Conservation (phyloP, 208 protist genomes). For the Borovskyia barvae region DNA sequence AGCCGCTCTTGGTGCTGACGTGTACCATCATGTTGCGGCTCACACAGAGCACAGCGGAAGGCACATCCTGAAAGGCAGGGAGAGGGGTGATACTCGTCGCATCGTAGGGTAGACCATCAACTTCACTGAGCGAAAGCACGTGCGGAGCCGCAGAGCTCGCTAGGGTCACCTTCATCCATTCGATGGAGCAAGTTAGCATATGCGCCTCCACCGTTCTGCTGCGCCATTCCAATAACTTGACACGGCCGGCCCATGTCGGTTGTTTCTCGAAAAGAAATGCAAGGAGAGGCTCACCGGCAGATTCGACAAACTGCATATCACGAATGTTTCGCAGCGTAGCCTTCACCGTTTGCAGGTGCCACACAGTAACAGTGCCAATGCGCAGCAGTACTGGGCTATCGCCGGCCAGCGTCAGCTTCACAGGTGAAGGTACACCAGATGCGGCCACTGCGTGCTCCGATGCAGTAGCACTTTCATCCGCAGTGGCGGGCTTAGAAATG, state of each 20-base stretch:
- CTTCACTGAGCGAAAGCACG: slow-evolving; percentile 73
- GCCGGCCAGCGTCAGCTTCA: background rate
- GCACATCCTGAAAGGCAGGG: slow-evolving; percentile 51
- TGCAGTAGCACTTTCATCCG: background rate
- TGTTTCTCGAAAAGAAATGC: slow-evolving; percentile 75
- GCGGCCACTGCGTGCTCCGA: background rate
- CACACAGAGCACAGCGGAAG: slow-evolving; percentile 73
- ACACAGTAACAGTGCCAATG: slow-evolving; percentile 42
- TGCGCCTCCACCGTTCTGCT: slow-evolving; percentile 72
- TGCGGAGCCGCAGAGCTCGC: slow-evolving; percentile 33
- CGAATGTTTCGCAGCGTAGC: slow-evolving; percentile 70
- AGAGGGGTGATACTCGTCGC: slow-evolving; percentile 78
- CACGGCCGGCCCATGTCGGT: slow-evolving; percentile 84
- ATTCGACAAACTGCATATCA: slow-evolving; percentile 86
- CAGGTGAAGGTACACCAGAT: background rate
- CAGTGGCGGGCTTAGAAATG: background rate
- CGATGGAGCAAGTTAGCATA: slow-evolving; percentile 76
- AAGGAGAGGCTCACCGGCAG: slow-evolving; percentile 70
- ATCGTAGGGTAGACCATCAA: slow-evolving; percentile 80
- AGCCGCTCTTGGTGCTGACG: slow-evolving; percentile 76
- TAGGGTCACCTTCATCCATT: slow-evolving; percentile 67
- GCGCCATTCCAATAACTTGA: slow-evolving; percentile 79
- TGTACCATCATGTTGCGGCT: slow-evolving; percentile 75
- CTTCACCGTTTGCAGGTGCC: slow-evolving; percentile 42
- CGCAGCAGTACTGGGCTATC: slow-evolving; percentile 21